Percentiles rank a stretch among this genome's conserved stretches.
phyloP scores from a whole-genome alignment of 1,284 basidiomycete species.

The Phylloboletellus chloephorus region DNA sequence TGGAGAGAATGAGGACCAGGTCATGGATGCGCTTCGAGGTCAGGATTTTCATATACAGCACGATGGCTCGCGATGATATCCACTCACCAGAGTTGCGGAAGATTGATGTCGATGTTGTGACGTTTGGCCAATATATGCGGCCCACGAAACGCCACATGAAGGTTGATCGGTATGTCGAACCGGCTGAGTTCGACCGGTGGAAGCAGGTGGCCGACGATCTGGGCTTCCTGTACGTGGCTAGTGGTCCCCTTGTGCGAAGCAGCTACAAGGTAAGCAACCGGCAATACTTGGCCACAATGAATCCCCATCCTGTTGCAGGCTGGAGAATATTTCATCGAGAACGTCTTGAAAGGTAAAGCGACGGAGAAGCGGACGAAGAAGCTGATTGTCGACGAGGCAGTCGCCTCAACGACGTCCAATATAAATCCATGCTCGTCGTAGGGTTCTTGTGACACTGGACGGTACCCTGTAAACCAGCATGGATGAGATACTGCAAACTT shows the following conservation, averaged over 20 bases:
- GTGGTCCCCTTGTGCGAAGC: constrained; percentile 92
- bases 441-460: background rate
- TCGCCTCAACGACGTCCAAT: constrained; percentile 4
- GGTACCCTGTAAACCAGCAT: constrained; percentile 3
- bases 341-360: constrained; percentile 67
- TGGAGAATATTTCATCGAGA: constrained; percentile 90
- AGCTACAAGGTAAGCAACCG: constrained; percentile 80
- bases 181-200: constrained; percentile 91
- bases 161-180: constrained; percentile 93
- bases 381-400: constrained; percentile 28
- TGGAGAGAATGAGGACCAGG: constrained; percentile 83
- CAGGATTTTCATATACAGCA: constrained; percentile 19
- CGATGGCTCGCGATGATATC: constrained; percentile 1
- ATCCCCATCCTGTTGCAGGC: constrained; percentile 46
- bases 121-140: constrained; percentile 99
- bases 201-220: constrained; percentile 84
- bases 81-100: constrained; percentile 70
- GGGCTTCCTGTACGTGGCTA: constrained; percentile 97
- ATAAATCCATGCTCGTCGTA: constrained; percentile 5
- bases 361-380: constrained; percentile 38
- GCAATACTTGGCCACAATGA: constrained; percentile 2
- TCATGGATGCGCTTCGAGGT: constrained; percentile 84
- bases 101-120: constrained; percentile 92
- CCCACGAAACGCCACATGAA: constrained; percentile 99
- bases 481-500: no score